These are phyloP conservation scores for Penicillium verrucosum DNA, from an alignment of 2,329 filamentous ascomycete genomes.

Conservation along the genomic window DNA sequence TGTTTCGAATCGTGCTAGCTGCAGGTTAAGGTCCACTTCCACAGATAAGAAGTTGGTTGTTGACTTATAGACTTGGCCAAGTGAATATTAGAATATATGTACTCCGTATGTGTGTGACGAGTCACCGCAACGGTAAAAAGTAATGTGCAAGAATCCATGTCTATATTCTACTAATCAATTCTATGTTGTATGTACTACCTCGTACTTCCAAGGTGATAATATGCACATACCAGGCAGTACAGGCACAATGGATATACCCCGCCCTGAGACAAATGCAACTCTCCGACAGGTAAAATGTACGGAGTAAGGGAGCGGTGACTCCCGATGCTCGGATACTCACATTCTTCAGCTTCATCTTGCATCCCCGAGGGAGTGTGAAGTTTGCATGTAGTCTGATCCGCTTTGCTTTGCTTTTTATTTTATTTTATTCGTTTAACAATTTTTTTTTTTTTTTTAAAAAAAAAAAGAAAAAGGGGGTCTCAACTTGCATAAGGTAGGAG, in stretches of 20 bases:
- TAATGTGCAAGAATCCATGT: not conserved
- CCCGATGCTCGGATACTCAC: not conserved
- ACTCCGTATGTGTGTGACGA: not conserved
- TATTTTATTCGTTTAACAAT: too few relatives aligned
- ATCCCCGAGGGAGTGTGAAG: constrained; percentile 5
- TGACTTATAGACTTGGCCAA: not conserved
- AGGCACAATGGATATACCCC: constrained; percentile 1
- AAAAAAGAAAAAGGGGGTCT: too few relatives aligned
- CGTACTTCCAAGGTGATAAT: not conserved
- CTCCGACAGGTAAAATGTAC: not conserved
- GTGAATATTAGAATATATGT: not conserved
- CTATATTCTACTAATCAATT: not conserved
- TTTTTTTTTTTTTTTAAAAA: too few relatives aligned
- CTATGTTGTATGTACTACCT: not conserved
- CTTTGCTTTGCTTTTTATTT: not conserved
- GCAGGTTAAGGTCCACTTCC: not conserved
- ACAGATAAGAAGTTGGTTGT: constrained; percentile 6
- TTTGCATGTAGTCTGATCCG: not conserved
- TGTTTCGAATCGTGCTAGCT: constrained; percentile 5
- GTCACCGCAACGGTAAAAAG: not conserved
- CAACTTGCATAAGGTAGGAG: not conserved
- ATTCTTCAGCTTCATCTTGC: constrained; percentile 5
- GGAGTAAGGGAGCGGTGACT: constrained; percentile 4
- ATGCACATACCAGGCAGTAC: constrained; percentile 5
- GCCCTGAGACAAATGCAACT: constrained; percentile 4